These are phyloP conservation scores for Chaetoceros muelleri DNA, from an alignment of 108 stramenopile species.

Conservation along the genomic window DNA sequence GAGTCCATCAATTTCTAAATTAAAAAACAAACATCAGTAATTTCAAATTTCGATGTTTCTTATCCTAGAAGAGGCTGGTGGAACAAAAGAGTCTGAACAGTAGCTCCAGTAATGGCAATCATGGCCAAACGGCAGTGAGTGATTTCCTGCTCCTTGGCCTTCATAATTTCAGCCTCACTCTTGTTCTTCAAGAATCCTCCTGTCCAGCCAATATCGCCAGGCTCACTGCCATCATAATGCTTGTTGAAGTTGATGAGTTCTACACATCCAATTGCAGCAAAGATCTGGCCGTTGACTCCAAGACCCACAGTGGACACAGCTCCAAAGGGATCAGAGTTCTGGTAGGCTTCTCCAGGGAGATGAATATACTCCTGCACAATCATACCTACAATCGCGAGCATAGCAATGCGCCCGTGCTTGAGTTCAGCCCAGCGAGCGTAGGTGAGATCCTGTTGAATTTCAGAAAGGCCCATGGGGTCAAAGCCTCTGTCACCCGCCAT, in stretches of 20 bases:
- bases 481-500: conserved; percentile 94
- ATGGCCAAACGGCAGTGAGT: conserved; percentile 86
- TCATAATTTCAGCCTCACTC: conserved; percentile 25
- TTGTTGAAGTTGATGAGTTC: conserved; percentile 71
- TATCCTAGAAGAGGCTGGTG: conserved; percentile 46
- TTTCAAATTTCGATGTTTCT: no score
- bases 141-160: conserved; percentile 48
- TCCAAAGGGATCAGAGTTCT: conserved; percentile 65
- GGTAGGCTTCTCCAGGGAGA: conserved; percentile 69
- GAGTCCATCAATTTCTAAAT: no score
- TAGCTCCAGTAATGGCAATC: conserved; percentile 80
- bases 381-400: conserved; percentile 79
- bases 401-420: conserved; percentile 91
- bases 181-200: conserved; percentile 27
- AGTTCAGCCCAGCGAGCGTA: conserved; percentile 86
- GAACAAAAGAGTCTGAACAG: conserved; percentile 76
- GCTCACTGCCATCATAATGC: conserved; percentile 59
- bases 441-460: conserved; percentile 70
- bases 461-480: conserved; percentile 93
- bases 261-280: conserved; percentile 53
- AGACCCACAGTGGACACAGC: conserved; percentile 62
- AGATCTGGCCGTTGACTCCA: conserved; percentile 68
- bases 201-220: conserved; percentile 68
- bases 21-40: no score
- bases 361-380: conserved; percentile 71